Conservation (phyloP, 495 filamentous ascomycete genomes). For the Daldinia vernicosa region DNA sequence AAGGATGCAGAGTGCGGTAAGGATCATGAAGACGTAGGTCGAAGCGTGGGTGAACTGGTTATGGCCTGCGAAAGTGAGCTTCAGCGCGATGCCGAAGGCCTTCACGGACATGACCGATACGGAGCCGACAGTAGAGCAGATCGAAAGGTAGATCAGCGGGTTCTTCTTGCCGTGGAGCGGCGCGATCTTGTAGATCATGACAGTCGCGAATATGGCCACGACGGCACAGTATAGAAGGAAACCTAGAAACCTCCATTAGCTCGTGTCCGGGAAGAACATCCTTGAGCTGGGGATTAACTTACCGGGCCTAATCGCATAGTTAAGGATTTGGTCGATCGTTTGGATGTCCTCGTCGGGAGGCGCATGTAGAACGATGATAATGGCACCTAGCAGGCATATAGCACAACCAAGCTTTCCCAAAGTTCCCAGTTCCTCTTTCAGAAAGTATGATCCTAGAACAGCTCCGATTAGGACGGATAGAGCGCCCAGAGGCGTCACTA, state of each 20-base stretch:
- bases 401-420: slow-evolving; percentile 95
- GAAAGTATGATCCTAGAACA: slow-evolving; percentile 91
- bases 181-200: slow-evolving; percentile 96
- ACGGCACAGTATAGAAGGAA: slow-evolving; percentile 84
- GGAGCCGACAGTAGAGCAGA: slow-evolving; percentile 95
- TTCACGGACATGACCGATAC: slow-evolving; percentile 99
- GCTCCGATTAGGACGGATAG: slow-evolving; percentile 94
- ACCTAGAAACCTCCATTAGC: slow-evolving; percentile 61
- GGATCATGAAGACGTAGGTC: slow-evolving; percentile 96
- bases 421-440: slow-evolving; percentile 86
- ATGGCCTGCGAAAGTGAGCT: slow-evolving; percentile 86
- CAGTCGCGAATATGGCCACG: slow-evolving; percentile 80
- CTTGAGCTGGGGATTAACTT: slow-evolving; percentile 40
- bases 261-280: not conserved
- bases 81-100: slow-evolving; percentile 95
- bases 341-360: slow-evolving; percentile 90
- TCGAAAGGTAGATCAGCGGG: slow-evolving; percentile 92
- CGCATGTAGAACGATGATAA: slow-evolving; percentile 97
- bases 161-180: slow-evolving; percentile 92
- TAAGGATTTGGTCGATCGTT: slow-evolving; percentile 85
- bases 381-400: slow-evolving; percentile 93
- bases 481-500: slow-evolving; percentile 94
- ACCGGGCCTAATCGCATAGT: slow-evolving; percentile 91
- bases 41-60: slow-evolving; percentile 95
- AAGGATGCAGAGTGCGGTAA: slow-evolving; percentile 89